phyloP scores from a whole-genome alignment of 768 basidiomycete genomes.

The Pholiota conissans region DNA sequence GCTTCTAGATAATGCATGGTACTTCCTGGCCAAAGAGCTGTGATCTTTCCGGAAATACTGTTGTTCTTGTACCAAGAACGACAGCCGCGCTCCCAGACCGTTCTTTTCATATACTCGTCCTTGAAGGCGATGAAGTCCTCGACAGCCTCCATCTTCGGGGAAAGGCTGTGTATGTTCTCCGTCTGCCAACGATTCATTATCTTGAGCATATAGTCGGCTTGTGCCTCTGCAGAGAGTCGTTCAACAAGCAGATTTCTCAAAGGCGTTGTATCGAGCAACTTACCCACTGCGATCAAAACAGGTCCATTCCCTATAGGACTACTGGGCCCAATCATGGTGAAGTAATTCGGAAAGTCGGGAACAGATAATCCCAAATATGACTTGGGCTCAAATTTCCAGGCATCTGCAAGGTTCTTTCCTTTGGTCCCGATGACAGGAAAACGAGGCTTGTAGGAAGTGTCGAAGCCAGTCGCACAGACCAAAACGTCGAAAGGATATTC shows the following conservation, averaged over 20 bases:
- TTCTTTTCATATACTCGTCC: constrained; percentile 28
- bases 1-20: constrained; percentile 31
- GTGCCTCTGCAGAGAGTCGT: constrained; percentile 20
- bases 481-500: constrained; percentile 30
- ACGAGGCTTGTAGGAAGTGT: constrained; percentile 30
- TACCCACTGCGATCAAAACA: constrained; percentile 25
- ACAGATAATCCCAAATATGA: constrained; percentile 27
- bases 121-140: constrained; percentile 30
- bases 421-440: constrained; percentile 27
- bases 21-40: constrained; percentile 31
- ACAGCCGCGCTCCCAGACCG: constrained; percentile 28
- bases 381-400: constrained; percentile 28
- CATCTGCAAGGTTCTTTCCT: constrained; percentile 25
- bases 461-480: constrained; percentile 35
- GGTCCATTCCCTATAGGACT: constrained; percentile 32
- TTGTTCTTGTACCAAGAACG: constrained; percentile 31
- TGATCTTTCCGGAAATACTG: constrained; percentile 24
- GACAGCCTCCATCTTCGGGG: constrained; percentile 28
- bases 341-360: constrained; percentile 31
- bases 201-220: constrained; percentile 30
- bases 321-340: constrained; percentile 28
- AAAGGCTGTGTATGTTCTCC: constrained; percentile 32
- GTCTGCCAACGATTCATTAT: constrained; percentile 29
- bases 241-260: too few relatives aligned
- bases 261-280: not conserved